Evolutionary conservation across 2,329 filamentous ascomycete species (phyloP).

Genomic region (Neonectria magnoliae): DNA sequence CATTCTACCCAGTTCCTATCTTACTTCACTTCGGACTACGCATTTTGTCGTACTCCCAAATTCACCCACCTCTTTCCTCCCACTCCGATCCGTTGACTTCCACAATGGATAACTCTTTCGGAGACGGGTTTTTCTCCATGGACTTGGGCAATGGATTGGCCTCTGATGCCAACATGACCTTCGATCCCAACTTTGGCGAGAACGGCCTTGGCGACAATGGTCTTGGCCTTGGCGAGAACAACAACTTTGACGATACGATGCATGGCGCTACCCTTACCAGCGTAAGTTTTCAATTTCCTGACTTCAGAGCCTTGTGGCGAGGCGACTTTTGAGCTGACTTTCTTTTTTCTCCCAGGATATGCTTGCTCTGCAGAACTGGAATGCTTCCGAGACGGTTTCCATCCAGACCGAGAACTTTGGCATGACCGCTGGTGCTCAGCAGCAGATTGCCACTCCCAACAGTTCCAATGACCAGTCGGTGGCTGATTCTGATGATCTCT

Average conservation of each 20-base stretch:
- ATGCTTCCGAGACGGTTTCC: neutral
- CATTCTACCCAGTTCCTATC: neutral
- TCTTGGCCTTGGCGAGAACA: neutral
- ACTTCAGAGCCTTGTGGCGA: neutral
- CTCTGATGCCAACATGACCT: neutral
- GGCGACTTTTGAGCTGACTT: neutral
- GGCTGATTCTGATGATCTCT: neutral
- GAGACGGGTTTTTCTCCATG: neutral
- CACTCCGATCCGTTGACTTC: neutral
- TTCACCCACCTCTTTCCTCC: neutral
- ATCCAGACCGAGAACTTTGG: neutral
- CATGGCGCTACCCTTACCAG: neutral
- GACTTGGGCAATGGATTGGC: neutral
- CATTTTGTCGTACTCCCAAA: neutral
- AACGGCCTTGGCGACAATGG: neutral
- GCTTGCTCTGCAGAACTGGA: neutral
- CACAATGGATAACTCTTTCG: neutral
- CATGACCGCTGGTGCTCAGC: neutral
- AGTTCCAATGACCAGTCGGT: neutral
- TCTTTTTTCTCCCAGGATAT: neutral
- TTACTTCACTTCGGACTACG: neutral
- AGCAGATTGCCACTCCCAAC: neutral
- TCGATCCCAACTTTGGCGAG: neutral
- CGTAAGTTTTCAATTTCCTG: neutral
- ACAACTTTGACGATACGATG: neutral